phyloP scores from a whole-genome alignment of 345 rosid genomes.

The Eucalyptus marginata region DNA sequence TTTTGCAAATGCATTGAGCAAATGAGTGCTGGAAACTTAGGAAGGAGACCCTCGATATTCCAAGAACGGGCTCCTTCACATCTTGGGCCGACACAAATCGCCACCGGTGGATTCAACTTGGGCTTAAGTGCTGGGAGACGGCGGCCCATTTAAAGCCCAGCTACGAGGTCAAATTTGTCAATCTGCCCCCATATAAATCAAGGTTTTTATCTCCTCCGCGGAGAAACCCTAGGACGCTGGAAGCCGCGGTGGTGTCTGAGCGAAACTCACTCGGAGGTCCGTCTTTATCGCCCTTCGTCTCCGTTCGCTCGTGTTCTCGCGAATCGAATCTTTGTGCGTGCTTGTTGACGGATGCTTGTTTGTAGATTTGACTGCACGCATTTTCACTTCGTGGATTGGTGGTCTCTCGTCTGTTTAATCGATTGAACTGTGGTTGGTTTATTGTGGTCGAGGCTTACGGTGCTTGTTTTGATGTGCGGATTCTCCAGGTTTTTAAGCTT shows the following conservation, averaged over 20 bases:
- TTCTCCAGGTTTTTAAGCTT: not conserved
- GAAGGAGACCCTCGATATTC: not conserved
- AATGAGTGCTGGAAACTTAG: not conserved
- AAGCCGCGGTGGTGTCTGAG: not conserved
- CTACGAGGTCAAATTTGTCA: accelerated
- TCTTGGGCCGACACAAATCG: not conserved
- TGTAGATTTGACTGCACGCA: not conserved
- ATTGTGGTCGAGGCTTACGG: not conserved
- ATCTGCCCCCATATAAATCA: not conserved
- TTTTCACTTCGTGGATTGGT: not conserved
- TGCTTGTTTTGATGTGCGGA: not conserved
- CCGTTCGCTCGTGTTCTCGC: not conserved
- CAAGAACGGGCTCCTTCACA: not conserved
- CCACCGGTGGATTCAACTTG: not conserved
- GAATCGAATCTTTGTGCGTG: not conserved
- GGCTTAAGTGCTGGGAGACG: not conserved
- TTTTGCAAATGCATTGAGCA: not conserved
- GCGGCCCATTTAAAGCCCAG: not conserved
- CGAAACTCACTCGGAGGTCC: not conserved
- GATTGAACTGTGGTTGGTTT: not conserved
- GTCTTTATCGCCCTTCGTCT: not conserved
- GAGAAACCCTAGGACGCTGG: not conserved
- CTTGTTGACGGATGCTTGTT: not conserved
- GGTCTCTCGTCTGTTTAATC: not conserved
- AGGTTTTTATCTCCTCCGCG: accelerated